A percentile compares a stretch with the other conserved stretches of the same genome.
phyloP scores from a whole-genome alignment of 805 yeast genomes.

The Torulaspora franciscae region DNA sequence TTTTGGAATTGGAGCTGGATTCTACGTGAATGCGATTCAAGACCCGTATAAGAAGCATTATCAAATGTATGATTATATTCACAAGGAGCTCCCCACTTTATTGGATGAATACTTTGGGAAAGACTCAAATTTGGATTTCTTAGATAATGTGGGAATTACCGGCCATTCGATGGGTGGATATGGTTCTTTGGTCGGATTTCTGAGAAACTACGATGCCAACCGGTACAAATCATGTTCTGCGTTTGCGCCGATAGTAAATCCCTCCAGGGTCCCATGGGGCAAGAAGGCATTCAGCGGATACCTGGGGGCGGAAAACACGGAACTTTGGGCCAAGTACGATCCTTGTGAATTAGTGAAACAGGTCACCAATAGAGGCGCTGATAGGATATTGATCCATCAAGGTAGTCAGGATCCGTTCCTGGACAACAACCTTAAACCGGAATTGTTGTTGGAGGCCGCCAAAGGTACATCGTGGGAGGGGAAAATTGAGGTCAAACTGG shows the following conservation, averaged over 20 bases:
- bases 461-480: constrained; percentile 55
- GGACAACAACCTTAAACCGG: constrained; percentile 68
- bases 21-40: constrained; percentile 78
- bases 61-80: constrained; percentile 81
- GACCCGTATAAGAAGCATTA: constrained; percentile 69
- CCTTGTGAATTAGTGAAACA: constrained; percentile 68
- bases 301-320: constrained; percentile 49
- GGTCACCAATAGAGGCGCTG: constrained; percentile 43
- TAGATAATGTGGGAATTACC: constrained; percentile 60
- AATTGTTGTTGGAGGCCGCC: constrained; percentile 55
- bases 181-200: constrained; percentile 73
- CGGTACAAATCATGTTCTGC: constrained; percentile 75
- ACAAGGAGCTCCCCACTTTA: constrained; percentile 59
- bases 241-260: constrained; percentile 86
- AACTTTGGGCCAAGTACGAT: constrained; percentile 68
- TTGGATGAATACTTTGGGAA: constrained; percentile 39
- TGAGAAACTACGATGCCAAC: constrained; percentile 57
- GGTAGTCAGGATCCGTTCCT: constrained; percentile 77
- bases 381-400: constrained; percentile 72
- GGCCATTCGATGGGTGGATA: constrained; percentile 99
- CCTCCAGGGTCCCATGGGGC: constrained; percentile 81
- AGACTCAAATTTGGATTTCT: constrained; percentile 52
- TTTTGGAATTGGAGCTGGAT: constrained; percentile 94
- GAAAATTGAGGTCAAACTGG: constrained; percentile 54
- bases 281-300: constrained; percentile 75